Evolutionary conservation across 1,139 yeast species (phyloP).

Genomic region (Scheffersomyces illinoinensis): DNA sequence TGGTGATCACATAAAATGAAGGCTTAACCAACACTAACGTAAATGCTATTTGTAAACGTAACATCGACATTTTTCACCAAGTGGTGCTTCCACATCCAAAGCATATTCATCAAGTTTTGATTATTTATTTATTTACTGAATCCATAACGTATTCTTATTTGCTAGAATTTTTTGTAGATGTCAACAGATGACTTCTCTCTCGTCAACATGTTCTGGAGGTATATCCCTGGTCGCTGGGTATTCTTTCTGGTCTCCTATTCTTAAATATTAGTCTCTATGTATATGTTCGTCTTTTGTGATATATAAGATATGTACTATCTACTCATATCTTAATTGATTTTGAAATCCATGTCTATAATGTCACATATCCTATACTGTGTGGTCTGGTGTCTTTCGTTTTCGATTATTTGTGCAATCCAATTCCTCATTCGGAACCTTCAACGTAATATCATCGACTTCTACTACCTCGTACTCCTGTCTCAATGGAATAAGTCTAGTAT

Average conservation of each 20-base stretch:
- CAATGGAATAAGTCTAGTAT: conserved; percentile 16
- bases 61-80: not conserved
- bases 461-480: conserved; percentile 6
- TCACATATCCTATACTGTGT: not conserved
- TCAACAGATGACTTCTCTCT: not conserved
- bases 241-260: not conserved
- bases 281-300: too few relatives aligned
- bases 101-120: not conserved
- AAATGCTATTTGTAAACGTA: not conserved
- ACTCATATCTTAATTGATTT: too few relatives aligned
- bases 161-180: not conserved
- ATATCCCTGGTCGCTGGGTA: not conserved
- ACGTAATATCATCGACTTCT: not conserved
- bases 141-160: conserved; percentile 3
- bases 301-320: too few relatives aligned
- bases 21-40: not conserved
- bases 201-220: too few relatives aligned
- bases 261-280: too few relatives aligned
- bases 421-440: not conserved
- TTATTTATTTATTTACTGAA: conserved; percentile 7
- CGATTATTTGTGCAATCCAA: conserved; percentile 4
- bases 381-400: conserved; percentile 13
- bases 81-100: not conserved
- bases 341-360: too few relatives aligned
- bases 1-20: not conserved